Evolutionary conservation across 495 filamentous ascomycete genomes (phyloP), one percentile per base, ranked within the genome.

Genomic region (Bacidia gigantensis): DNA sequence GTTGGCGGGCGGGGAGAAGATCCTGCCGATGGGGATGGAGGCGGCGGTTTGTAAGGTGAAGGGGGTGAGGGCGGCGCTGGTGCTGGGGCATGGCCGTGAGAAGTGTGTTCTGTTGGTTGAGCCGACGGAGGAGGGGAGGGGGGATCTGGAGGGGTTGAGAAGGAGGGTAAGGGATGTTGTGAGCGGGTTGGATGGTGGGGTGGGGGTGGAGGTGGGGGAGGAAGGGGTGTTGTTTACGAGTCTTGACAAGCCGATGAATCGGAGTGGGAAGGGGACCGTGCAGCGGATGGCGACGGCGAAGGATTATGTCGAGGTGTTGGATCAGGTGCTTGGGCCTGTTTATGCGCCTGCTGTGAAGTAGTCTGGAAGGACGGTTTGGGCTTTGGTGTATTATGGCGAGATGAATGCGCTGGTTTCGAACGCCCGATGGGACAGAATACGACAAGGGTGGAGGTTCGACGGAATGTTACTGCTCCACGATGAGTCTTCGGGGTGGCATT

Each of bases 251-350:
- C 69, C 67, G 1, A 49, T 76, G 11, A 50, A 61, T 5, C 64
- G 72, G n/a, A 60, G 72, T 0, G 60, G 61, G 0, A 78, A 78
- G 50, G 72, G 67, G 0, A 74, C 72, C 0, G 60, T 78, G 10
- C 65, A 69, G 48, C 64, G 73, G 23, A 48, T 48, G 1, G 23
- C 51, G 10, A 63, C 62, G 3, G n/a, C 62, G 3, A 26, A 39
- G 29, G n/a, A n/a, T n/a, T n/a, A n/a, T n/a, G n/a, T n/a, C n/a
- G n/a, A n/a, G n/a, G n/a, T n/a, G n/a, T n/a, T n/a, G n/a, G n/a
- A n/a, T n/a, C n/a, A n/a, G n/a, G n/a, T n/a, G n/a, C n/a, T n/a
- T n/a, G n/a, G n/a, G n/a, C n/a, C n/a, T n/a, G n/a, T n/a, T n/a
- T n/a, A n/a, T n/a, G n/a, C n/a, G n/a, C n/a, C n/a, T n/a, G n/a